phyloP scores from a whole-genome alignment of 805 yeast genomes.

The Kuraishia capsulata region DNA sequence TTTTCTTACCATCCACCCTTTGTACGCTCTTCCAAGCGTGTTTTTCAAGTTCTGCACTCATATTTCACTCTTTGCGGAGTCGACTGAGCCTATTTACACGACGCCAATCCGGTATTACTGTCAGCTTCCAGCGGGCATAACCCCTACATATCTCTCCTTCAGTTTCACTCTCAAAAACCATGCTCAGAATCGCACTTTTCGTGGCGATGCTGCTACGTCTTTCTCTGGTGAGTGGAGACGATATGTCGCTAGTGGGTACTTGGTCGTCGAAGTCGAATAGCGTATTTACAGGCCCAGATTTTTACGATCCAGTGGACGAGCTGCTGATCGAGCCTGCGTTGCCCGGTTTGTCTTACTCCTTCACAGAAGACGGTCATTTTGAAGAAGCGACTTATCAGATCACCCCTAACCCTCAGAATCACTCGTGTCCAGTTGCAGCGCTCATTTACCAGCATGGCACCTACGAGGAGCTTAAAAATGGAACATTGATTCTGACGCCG shows the following conservation, averaged over 20 bases:
- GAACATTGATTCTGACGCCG: constrained; percentile 64
- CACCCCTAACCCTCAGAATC: constrained; percentile 58
- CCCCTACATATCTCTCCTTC: too few relatives aligned
- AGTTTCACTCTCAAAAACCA: too few relatives aligned
- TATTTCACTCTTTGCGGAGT: too few relatives aligned
- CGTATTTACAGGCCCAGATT: constrained; percentile 94
- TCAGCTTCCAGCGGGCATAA: too few relatives aligned
- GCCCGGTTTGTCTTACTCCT: constrained; percentile 90
- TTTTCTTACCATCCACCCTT: too few relatives aligned
- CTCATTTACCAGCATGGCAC: constrained; percentile 86
- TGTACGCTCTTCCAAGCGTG: too few relatives aligned
- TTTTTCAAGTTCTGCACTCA: too few relatives aligned
- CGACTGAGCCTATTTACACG: too few relatives aligned
- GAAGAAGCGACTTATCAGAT: constrained; percentile 88
- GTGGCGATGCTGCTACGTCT: not conserved
- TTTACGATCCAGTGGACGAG: constrained; percentile 94
- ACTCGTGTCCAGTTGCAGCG: constrained; percentile 77
- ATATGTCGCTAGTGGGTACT: constrained; percentile 57
- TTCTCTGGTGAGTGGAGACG: not conserved
- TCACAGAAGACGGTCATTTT: constrained; percentile 84
- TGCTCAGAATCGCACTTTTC: too few relatives aligned
- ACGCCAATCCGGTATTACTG: too few relatives aligned
- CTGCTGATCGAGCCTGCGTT: constrained; percentile 89
- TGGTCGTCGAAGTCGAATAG: constrained; percentile 93
- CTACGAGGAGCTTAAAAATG: constrained; percentile 53